phyloP scores from a whole-genome alignment of 345 rosid genomes.

The Anacardium occidentale region DNA sequence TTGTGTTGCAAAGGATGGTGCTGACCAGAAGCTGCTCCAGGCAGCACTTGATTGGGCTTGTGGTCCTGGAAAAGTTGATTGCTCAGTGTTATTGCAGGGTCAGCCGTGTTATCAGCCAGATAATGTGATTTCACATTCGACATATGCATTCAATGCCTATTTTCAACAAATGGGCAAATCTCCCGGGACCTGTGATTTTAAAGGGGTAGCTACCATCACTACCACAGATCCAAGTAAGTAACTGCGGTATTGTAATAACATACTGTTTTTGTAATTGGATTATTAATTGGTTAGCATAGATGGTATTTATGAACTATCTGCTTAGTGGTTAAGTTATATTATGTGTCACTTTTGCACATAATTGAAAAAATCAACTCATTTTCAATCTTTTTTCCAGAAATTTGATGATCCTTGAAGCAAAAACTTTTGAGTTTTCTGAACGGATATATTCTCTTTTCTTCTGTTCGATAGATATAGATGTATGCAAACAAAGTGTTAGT shows the following conservation, averaged over 20 bases:
- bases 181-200: conserved; percentile 87
- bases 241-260: neutral
- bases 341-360: neutral
- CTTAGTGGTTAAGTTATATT: neutral
- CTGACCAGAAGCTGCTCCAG: conserved; percentile 87
- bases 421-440: neutral
- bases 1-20: conserved; percentile 73
- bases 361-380: neutral
- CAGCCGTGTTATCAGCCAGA: conserved; percentile 84
- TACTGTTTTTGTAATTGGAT: neutral
- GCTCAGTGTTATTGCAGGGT: conserved; percentile 75
- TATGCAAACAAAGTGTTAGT: neutral
- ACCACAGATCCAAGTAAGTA: conserved; percentile 88
- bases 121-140: conserved; percentile 68
- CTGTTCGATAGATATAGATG: neutral
- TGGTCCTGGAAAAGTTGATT: conserved; percentile 98
- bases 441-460: neutral
- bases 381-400: neutral
- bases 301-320: neutral
- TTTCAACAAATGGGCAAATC: conserved; percentile 75
- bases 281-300: neutral
- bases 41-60: conserved; percentile 99
- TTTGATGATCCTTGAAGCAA: neutral
- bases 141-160: conserved; percentile 88
- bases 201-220: conserved; percentile 85